Evolutionary conservation across 345 rosid species (phyloP).

Genomic region (Rhizophora apiculata): DNA sequence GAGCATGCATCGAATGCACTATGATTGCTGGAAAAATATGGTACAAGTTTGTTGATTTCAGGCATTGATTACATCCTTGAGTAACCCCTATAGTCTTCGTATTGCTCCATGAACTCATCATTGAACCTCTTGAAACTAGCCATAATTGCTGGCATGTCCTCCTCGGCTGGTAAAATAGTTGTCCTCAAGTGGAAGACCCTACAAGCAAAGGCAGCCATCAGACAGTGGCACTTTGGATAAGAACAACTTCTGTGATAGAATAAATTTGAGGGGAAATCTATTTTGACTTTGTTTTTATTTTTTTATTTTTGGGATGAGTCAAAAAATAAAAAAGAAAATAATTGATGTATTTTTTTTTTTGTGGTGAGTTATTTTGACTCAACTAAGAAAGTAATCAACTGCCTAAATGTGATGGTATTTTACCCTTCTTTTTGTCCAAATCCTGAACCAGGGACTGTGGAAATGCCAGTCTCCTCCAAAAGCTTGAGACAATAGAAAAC

Average conservation of each 20-base stretch:
- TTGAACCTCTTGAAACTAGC: constrained; percentile 93
- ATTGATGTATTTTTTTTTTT: not conserved
- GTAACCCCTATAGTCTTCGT: constrained; percentile 65
- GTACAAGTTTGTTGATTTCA: constrained; percentile 21
- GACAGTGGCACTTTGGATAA: too few relatives aligned
- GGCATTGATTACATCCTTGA: constrained; percentile 62
- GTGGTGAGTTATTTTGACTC: too few relatives aligned
- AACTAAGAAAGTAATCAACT: not conserved
- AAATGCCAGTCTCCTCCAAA: constrained; percentile 96
- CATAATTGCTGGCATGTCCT: constrained; percentile 94
- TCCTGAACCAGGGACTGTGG: constrained; percentile 98
- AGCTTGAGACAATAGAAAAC: constrained; percentile 96
- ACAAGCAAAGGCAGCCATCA: not conserved
- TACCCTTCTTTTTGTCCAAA: constrained; percentile 98
- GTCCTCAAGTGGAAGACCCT: constrained; percentile 95
- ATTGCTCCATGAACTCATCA: constrained; percentile 85
- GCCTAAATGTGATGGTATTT: not conserved
- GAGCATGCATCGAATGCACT: constrained; percentile 18
- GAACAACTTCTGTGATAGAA: too few relatives aligned
- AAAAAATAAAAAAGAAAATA: not conserved
- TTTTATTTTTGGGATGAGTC: too few relatives aligned
- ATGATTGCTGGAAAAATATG: constrained; percentile 16
- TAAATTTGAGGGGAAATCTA: too few relatives aligned
- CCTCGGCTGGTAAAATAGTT: constrained; percentile 88
- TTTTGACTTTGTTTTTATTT: too few relatives aligned